Evolutionary conservation across 176 grass and related monocot species (phyloP), one percentile per base, ranked within the genome.

Genomic region (Phoenix roebelenii): DNA sequence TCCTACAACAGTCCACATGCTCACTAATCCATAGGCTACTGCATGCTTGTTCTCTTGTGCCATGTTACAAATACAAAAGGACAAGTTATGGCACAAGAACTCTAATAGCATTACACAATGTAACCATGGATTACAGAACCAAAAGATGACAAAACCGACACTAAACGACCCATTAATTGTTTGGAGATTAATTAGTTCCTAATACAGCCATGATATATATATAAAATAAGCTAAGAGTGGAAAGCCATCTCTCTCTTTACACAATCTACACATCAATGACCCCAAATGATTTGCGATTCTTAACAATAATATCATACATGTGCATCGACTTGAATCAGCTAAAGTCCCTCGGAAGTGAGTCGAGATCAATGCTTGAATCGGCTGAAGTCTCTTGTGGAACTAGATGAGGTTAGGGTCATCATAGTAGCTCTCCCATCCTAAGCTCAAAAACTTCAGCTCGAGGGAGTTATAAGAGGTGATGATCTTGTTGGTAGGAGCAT

Each of bases 281-380:
- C 30, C 61, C 80, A 75, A 95, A 95, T 52, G 62, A 66, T 0
- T 94, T 74, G 15, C 84, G 60, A 74, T 88, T 94, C 74, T 94
- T 94, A 80, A 94, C 15, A 63, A 94, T 81, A 44, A 94, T 81
- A 66, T 94, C 89, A 50, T 84, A 88, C 89, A 94, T 94, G 71
- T 94, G 84, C 74, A 88, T 79, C 74, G 84, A 88, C 71, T 75
- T 80, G 81, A 94, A 88, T 4, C 51, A 70, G 74, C 16, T 19
- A 75, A 94, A 94, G 74, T 94, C 89, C 24, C 59, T 58, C 25
- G 80, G 89, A 58, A 94, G 77, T 39, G 89, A 94, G 66, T 88
- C 88, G 77, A 94, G 84, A 77, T 94, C 84, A 0, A 94, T 62
- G 85, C 71, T 75, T 80, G 81, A 94, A 88, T 4, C 49, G 74